A percentile compares a stretch with the other conserved stretches of the same genome.
These are phyloP conservation scores for Strobilomyces confusus DNA, from an alignment of 768 basidiomycete species.

Conservation along the genomic window DNA sequence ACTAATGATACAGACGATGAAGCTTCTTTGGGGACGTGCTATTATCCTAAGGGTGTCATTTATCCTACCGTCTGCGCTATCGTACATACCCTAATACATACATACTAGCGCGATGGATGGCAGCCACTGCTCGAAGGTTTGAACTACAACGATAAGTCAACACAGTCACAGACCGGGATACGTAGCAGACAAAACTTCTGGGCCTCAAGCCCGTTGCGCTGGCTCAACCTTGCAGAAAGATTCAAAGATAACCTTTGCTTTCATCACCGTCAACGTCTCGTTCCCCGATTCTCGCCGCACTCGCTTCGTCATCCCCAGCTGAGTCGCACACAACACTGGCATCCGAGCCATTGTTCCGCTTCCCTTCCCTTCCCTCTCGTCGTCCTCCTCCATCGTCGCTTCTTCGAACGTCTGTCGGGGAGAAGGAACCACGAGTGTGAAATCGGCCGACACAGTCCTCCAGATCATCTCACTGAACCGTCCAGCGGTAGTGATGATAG, in stretches of 20 bases:
- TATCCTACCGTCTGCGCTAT: too few species aligned
- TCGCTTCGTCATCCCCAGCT: conserved; percentile 14
- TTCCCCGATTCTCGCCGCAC: background rate
- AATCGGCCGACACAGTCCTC: conserved; percentile 6
- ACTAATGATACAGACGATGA: too few species aligned
- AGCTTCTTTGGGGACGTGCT: too few species aligned
- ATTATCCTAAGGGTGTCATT: too few species aligned
- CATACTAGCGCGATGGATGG: too few species aligned
- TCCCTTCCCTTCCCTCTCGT: background rate
- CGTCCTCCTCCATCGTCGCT: conserved; percentile 9
- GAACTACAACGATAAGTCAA: too few species aligned
- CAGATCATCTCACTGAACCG: conserved; percentile 8
- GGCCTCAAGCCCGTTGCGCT: too few species aligned
- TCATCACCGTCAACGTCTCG: conserved; percentile 1
- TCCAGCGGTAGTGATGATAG: conserved; percentile 2
- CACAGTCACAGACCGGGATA: too few species aligned
- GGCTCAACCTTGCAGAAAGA: background rate
- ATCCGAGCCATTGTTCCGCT: background rate
- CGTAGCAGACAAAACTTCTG: too few species aligned
- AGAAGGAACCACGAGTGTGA: background rate
- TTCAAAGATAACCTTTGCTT: conserved; percentile 11
- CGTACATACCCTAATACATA: too few species aligned
- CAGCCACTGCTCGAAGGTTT: too few species aligned
- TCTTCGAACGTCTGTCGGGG: conserved; percentile 1
- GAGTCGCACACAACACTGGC: conserved; percentile 13